Conservation (phyloP, 345 rosid species). For the Hevea brasiliensis region DNA sequence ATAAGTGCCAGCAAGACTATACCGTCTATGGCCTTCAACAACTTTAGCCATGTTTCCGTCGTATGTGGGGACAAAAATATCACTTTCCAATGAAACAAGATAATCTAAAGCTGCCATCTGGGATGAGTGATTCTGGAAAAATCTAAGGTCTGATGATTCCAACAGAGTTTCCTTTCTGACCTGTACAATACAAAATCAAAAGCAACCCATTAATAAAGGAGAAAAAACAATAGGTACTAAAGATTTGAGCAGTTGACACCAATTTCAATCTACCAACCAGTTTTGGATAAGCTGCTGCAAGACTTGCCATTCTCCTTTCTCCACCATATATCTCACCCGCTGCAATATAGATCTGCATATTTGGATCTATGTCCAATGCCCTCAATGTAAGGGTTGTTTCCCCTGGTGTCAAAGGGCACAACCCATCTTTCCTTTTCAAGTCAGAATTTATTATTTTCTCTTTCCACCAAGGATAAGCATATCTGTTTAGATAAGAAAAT, state of each 20-base stretch:
- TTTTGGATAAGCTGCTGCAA: slow-evolving; percentile 65
- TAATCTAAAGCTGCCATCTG: slow-evolving; percentile 97
- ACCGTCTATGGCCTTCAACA: slow-evolving; percentile 99
- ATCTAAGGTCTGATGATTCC: slow-evolving; percentile 65
- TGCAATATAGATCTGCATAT: slow-evolving; percentile 72
- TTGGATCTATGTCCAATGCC: slow-evolving; percentile 70
- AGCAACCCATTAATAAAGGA: neutral
- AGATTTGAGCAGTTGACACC: neutral
- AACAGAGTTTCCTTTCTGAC: slow-evolving; percentile 78
- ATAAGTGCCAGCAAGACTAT: neutral
- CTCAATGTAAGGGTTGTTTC: slow-evolving; percentile 75
- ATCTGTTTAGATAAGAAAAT: slow-evolving; percentile 39
- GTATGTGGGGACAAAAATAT: slow-evolving; percentile 89
- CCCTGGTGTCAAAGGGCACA: slow-evolving; percentile 89
- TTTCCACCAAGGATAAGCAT: slow-evolving; percentile 97
- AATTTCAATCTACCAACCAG: slow-evolving; percentile 51
- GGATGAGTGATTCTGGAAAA: slow-evolving; percentile 78
- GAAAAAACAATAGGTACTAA: slow-evolving; percentile 10
- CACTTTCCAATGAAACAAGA: slow-evolving; percentile 91
- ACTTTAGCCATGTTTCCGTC: slow-evolving; percentile 99
- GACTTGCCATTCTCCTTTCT: slow-evolving; percentile 63
- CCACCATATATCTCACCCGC: slow-evolving; percentile 90
- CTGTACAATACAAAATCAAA: slow-evolving; percentile 42
- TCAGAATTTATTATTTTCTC: slow-evolving; percentile 83
- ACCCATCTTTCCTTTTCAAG: slow-evolving; percentile 76